A percentile compares a stretch with the other conserved stretches of the same genome.
Evolutionary conservation across 2,329 filamentous ascomycete species (phyloP).

Genomic region (Aspergillus japonicus): DNA sequence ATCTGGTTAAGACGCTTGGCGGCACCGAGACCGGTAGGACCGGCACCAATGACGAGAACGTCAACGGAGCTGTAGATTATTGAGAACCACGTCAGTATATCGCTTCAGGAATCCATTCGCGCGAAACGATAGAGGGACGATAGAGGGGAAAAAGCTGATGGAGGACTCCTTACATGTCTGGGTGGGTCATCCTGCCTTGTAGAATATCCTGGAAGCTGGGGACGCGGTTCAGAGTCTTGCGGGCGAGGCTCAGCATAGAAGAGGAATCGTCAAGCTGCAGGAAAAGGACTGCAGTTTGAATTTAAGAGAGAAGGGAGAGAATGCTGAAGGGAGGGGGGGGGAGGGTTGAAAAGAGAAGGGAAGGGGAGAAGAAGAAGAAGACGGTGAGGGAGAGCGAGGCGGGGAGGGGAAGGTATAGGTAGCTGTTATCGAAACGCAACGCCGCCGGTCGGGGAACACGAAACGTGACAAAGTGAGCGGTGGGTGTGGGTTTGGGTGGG

Average conservation of each 20-base stretch:
- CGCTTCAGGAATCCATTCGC: conserved; percentile 2
- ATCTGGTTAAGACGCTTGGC: conserved; percentile 97
- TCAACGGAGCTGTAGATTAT: conserved; percentile 72
- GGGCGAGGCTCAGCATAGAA: conserved; percentile 46
- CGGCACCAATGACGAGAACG: conserved; percentile 95
- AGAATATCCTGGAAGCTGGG: conserved; percentile 48
- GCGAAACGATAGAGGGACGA: conserved; percentile 1
- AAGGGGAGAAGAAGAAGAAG: conserved; percentile 12
- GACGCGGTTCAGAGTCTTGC: conserved; percentile 44
- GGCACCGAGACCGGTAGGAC: conserved; percentile 94
- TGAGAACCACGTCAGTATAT: conserved; percentile 14
- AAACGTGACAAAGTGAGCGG: conserved; percentile 25
- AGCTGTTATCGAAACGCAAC: conserved; percentile 13
- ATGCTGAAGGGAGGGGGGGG: conserved; percentile 24
- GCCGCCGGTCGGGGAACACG: conserved; percentile 20
- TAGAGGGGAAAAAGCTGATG: conserved; percentile 3
- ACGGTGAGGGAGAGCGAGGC: conserved; percentile 21
- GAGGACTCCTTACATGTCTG: conserved; percentile 41
- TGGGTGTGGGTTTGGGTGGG: conserved; percentile 17
- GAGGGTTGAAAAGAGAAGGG: conserved; percentile 20
- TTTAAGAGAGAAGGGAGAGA: conserved; percentile 23
- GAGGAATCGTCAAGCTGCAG: conserved; percentile 29
- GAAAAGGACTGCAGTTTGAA: conserved; percentile 23
- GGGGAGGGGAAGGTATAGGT: conserved; percentile 26
- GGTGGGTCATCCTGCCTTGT: conserved; percentile 48